These are phyloP conservation scores for Chondrostereum purpureum DNA, from an alignment of 1,284 basidiomycete species.

Conservation along the genomic window DNA sequence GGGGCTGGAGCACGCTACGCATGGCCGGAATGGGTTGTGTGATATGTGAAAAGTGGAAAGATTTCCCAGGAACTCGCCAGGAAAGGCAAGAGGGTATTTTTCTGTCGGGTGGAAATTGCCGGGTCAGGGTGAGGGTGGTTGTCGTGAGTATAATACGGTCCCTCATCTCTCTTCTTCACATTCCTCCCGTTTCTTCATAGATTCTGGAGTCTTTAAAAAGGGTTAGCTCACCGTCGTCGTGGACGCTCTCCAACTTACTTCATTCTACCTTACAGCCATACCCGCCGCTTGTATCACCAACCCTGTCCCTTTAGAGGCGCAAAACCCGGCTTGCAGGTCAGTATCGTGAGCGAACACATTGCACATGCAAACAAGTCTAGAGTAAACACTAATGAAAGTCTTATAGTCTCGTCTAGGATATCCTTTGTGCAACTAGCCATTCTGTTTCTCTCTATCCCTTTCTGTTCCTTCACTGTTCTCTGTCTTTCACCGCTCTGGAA, in stretches of 20 bases:
- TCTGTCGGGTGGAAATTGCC: conserved; percentile 45
- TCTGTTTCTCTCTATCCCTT: conserved; percentile 41
- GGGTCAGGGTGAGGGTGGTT: conserved; percentile 28
- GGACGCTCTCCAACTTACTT: conserved; percentile 18
- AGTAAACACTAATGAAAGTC: neutral
- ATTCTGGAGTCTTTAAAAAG: conserved; percentile 39
- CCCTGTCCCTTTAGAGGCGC: conserved; percentile 65
- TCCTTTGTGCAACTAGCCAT: conserved; percentile 64
- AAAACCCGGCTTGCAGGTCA: conserved; percentile 64
- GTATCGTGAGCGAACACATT: conserved; percentile 23
- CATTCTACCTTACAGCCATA: conserved; percentile 27
- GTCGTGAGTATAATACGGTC: neutral
- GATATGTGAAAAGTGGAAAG: neutral
- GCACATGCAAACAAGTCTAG: conserved; percentile 13
- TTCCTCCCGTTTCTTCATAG: conserved; percentile 35
- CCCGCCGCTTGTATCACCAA: conserved; percentile 67
- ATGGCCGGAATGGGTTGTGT: neutral
- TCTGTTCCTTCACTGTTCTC: conserved; percentile 48
- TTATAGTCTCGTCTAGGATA: conserved; percentile 27
- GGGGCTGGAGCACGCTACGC: too few species aligned
- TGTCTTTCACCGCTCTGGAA: conserved; percentile 49
- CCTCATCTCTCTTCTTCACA: conserved; percentile 10
- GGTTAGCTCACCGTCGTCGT: conserved; percentile 26
- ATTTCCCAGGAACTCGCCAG: neutral
- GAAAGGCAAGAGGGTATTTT: neutral